Base-by-base conservation (phyloP, 1,139 yeast species). In the Arxiozyma slooffiae region DNA sequence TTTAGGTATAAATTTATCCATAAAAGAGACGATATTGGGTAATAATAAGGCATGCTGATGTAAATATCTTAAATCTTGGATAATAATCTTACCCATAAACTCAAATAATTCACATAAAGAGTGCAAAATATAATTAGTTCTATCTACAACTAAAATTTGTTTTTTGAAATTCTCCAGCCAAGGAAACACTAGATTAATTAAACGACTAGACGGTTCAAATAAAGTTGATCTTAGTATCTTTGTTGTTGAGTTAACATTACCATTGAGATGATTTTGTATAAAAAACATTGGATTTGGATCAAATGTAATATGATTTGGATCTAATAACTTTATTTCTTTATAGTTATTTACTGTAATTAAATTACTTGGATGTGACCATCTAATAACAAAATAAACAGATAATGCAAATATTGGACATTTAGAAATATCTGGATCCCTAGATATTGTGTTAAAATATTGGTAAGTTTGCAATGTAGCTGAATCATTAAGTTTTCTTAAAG, bases 391-490 rank as follows among this genome's bases (percentile, higher is more conserved):
- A 51, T 64, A 64, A 6, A 64, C 55, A 22, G 68, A 60, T 40
- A 64, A 41, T 16, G 65, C 63, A 51, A 65, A 65, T 7, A 66
- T 58, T 2, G 69, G 69, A 47, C 69, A 66, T 44, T 58, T 55
- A 6, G 66, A 54, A 24, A 66, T 59, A 48, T 63, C 63, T 20
- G 55, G 55, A 50, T 64, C 62, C 50, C 69, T 57, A 20, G 66
- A 56, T 7, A 65, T 57, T 1, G 68, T 66, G 50, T 64, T 64
- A 52, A 61, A 65, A 49, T 64, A 66, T 45, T 61, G 60, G 49
- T 64, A 66, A 3, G 62, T 57, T 37, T 54, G 55, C 43, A 54
- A 56, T 14, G 66, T 53, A 17, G 43, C 42, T 8, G 23, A 56
- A 51, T 34, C 57, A 51, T 63, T 62, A 43, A 65, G 50, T 50